Base-by-base conservation (phyloP, 305 asterid genomes). In the Ajuga reptans region DNA sequence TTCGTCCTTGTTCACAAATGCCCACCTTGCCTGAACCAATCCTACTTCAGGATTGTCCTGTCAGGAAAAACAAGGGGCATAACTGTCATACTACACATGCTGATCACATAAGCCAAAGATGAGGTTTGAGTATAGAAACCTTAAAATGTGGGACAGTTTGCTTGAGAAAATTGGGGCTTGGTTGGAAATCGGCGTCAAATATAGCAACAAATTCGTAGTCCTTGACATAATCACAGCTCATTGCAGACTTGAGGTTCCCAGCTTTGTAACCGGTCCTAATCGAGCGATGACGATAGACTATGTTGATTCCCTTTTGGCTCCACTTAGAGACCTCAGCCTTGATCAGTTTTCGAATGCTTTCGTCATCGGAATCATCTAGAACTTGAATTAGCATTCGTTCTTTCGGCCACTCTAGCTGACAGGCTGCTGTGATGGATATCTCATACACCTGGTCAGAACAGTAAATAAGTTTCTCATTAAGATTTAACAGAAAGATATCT, bases 171-270 rank as follows among this genome's bases (percentile, higher is more conserved):
- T 87, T 89, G 0, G 87, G 72, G 42, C 75, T 72, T 2, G 90
- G 94, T 50, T 82, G 94, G 70, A 87, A 87, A 73, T 87, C 94
- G 9, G 94, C 86, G 10, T 87, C 94, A 31, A 87, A 87, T 66
- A 87, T 87, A 31, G 90, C 88, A 60, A 87, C 93, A 18, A 76
- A 87, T 64, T 87, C 89, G 24, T 83, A 87, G 53, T 83, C 75
- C 71, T 82, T 87, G 14, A 87, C 89, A 69, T 85, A 87, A 39
- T 80, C 94, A 57, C 87, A 87, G 59, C 81, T 64, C 94, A 87
- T 83, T 12, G 94, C 94, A 8, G 94, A 85, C 57, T 83, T 82
- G 65, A 87, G 85, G 64, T 87, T 85, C 76, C 94, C 89, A 0
- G 94, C 94, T 83, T 87, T 87, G 54, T 85, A 87, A 37, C 94